Conservation (phyloP, 2,329 filamentous ascomycete genomes). For the Aspergillus terreus region DNA sequence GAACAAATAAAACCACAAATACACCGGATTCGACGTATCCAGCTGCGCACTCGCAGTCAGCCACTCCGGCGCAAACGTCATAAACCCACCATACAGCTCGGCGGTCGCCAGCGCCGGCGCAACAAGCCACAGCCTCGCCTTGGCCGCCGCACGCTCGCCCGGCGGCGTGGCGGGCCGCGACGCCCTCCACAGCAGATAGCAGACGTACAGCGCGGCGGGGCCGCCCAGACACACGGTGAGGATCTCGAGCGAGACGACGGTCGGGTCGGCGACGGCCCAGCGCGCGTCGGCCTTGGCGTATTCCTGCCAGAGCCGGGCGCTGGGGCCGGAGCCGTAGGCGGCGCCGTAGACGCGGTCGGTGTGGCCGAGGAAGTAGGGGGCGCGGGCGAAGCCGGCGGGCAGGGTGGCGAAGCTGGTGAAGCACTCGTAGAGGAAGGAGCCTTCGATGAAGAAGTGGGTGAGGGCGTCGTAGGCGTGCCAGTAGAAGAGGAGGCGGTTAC, state of each 20-base stretch:
- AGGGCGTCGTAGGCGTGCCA: conserved; percentile 94
- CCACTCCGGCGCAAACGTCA: conserved; percentile 66
- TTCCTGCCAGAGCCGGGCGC: conserved; percentile 60
- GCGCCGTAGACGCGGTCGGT: conserved; percentile 56
- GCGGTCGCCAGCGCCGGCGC: conserved; percentile 58
- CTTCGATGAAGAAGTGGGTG: conserved; percentile 88
- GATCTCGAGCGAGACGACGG: conserved; percentile 57
- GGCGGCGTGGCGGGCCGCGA: conserved; percentile 14
- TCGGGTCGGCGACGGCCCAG: conserved; percentile 58
- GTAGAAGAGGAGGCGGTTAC: conserved; percentile 75
- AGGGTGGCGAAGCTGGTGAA: conserved; percentile 66
- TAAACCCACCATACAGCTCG: conserved; percentile 61
- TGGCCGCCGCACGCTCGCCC: conserved; percentile 21
- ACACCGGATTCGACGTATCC: conserved; percentile 58
- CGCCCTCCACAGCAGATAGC: conserved; percentile 45
- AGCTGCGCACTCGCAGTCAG: conserved; percentile 56
- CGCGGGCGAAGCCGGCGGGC: conserved; percentile 28
- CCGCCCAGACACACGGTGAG: conserved; percentile 59
- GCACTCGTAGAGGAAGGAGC: conserved; percentile 87
- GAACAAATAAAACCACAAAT: conserved; percentile 60
- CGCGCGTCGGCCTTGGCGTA: conserved; percentile 62
- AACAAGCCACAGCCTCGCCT: conserved; percentile 51
- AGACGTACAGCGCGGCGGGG: conserved; percentile 56
- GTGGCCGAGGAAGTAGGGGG: conserved; percentile 52
- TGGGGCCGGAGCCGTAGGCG: conserved; percentile 53